Evolutionary conservation across 2,329 filamentous ascomycete genomes (phyloP).

Genomic region (Lasiodiplodia citricola): DNA sequence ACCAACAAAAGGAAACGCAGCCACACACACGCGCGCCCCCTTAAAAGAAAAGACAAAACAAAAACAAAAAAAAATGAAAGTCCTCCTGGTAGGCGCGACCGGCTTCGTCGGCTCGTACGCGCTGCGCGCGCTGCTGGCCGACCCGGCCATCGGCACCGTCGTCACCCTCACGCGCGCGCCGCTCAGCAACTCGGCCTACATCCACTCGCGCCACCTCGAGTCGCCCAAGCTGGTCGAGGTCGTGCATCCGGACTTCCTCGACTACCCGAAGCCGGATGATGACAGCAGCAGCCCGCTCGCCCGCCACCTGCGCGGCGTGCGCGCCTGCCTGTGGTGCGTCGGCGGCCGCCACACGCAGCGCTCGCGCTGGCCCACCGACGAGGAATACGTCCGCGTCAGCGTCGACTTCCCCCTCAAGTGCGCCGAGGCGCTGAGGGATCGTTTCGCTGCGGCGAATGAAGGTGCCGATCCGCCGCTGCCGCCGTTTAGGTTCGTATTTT

Average conservation of each 20-base stretch:
- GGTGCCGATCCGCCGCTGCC: not conserved
- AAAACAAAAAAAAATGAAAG: not conserved
- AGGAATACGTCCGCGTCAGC: conserved; percentile 6
- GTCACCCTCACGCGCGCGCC: not conserved
- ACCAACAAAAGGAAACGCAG: not conserved
- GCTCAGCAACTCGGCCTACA: not conserved
- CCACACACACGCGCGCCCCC: not conserved
- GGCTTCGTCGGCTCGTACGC: conserved; percentile 29
- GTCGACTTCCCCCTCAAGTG: not conserved
- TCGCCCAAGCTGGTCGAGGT: conserved; percentile 11
- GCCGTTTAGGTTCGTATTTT: conserved; percentile 6
- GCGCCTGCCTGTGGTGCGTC: conserved; percentile 8
- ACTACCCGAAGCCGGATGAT: not conserved
- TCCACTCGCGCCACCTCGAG: not conserved
- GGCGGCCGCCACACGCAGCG: conserved; percentile 15
- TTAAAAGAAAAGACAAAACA: not conserved
- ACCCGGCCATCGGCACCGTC: conserved; percentile 4
- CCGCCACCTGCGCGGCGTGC: not conserved
- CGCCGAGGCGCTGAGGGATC: not conserved
- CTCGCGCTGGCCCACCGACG: conserved; percentile 2
- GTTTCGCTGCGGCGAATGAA: not conserved
- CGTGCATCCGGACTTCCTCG: not conserved
- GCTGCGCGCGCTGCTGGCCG: conserved; percentile 25
- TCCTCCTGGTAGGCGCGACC: conserved; percentile 29
- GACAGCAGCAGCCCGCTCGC: not conserved